Evolutionary conservation across 1,284 basidiomycete species (phyloP).

Genomic region (Ustilago sp.): DNA sequence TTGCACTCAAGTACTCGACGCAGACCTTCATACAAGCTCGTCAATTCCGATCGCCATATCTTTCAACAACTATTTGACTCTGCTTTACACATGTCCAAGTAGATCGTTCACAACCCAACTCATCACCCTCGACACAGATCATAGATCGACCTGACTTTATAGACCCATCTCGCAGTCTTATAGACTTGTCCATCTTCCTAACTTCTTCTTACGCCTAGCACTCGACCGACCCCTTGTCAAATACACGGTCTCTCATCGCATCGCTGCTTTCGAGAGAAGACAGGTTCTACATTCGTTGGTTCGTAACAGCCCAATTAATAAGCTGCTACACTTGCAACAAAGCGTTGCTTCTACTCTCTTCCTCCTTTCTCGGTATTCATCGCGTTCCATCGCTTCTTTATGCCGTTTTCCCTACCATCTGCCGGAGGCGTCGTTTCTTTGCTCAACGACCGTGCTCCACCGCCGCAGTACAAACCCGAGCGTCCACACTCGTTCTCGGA

Average conservation of each 20-base stretch:
- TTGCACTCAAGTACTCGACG: slow-evolving; percentile 5
- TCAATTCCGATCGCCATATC: background rate
- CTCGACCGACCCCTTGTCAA: slow-evolving; percentile 26
- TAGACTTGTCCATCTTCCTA: slow-evolving; percentile 1
- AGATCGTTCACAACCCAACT: slow-evolving; percentile 11
- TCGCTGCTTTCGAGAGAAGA: slow-evolving; percentile 20
- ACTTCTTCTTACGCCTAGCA: slow-evolving; percentile 6
- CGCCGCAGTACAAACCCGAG: slow-evolving; percentile 38
- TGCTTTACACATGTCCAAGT: slow-evolving; percentile 15
- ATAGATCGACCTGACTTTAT: slow-evolving; percentile 4
- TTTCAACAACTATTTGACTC: background rate
- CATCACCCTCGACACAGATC: slow-evolving; percentile 8
- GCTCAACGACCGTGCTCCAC: slow-evolving; percentile 54
- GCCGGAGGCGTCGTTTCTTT: slow-evolving; percentile 57
- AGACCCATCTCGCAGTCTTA: slow-evolving; percentile 1
- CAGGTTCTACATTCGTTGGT: slow-evolving; percentile 17
- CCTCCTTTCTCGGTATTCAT: background rate
- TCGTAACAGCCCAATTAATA: slow-evolving; percentile 10
- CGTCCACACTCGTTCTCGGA: slow-evolving; percentile 26
- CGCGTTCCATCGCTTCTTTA: slow-evolving; percentile 39
- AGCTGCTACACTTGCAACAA: slow-evolving; percentile 22
- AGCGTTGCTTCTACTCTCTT: slow-evolving; percentile 2
- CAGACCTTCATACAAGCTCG: slow-evolving; percentile 1
- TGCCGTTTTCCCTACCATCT: slow-evolving; percentile 53
- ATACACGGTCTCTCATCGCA: slow-evolving; percentile 41